Conservation (phyloP, 371 early-diverging fungal genomes). For the Mucor saturninus region DNA sequence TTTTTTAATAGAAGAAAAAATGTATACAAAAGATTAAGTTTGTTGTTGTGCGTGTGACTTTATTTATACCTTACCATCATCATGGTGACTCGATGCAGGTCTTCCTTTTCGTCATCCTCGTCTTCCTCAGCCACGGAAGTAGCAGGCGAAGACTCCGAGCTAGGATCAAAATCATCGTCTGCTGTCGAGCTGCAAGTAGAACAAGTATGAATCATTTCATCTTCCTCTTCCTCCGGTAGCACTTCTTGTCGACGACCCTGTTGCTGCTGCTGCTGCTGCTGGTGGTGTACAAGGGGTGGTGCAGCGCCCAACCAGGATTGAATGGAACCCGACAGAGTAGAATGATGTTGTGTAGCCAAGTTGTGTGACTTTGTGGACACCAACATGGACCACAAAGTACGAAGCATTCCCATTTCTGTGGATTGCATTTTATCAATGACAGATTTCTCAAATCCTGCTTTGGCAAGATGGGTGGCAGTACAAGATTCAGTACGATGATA, state of each 20-base stretch:
- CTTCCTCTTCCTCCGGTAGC: constrained; percentile 1
- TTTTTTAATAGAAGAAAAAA: background rate
- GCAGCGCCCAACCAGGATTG: constrained; percentile 18
- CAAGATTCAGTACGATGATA: background rate
- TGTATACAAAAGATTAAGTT: background rate
- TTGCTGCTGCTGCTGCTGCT: background rate
- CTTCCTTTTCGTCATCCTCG: background rate
- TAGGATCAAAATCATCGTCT: constrained; percentile 9
- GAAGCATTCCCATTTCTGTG: constrained; percentile 12
- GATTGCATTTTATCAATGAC: constrained; percentile 19
- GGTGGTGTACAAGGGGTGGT: background rate
- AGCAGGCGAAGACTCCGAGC: constrained; percentile 22
- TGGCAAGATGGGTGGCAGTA: background rate
- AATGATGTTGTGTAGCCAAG: constrained; percentile 6
- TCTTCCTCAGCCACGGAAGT: constrained; percentile 20
- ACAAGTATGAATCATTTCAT: constrained; percentile 3
- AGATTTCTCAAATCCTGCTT: constrained; percentile 8
- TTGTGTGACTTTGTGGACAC: constrained; percentile 3
- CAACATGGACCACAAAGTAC: constrained; percentile 21
- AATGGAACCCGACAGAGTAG: constrained; percentile 14
- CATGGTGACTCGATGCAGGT: constrained; percentile 11
- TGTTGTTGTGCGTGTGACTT: background rate
- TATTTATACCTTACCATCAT: background rate
- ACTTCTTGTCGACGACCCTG: background rate
- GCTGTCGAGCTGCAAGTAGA: constrained; percentile 22